A percentile compares a stretch with the other conserved stretches of the same genome.
These are phyloP conservation scores for Venturia nashicola DNA, from an alignment of 2,329 filamentous ascomycete genomes.

Conservation along the genomic window DNA sequence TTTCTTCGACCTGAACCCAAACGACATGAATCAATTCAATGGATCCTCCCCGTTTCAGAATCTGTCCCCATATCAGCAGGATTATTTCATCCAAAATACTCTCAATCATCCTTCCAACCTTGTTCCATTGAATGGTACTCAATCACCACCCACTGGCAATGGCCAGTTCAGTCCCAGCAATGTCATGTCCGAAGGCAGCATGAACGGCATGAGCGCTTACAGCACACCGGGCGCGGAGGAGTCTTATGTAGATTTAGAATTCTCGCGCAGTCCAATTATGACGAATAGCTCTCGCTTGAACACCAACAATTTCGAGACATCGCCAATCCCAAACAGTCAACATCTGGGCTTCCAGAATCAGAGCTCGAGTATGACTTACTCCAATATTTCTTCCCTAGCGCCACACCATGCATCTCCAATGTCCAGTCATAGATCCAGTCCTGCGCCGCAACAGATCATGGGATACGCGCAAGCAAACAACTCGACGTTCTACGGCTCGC, in stretches of 20 bases:
- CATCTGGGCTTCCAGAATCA: not conserved
- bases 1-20: not conserved
- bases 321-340: not conserved
- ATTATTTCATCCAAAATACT: not conserved
- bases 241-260: not conserved
- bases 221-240: slow-evolving; percentile 1
- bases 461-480: not conserved
- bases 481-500: not conserved
- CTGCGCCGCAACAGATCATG: not conserved
- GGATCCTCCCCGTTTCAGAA: not conserved
- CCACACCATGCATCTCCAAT: not conserved
- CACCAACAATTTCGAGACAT: not conserved
- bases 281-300: not conserved
- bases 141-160: slow-evolving; percentile 21
- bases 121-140: slow-evolving; percentile 13
- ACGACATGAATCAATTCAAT: not conserved
- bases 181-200: slow-evolving; percentile 13
- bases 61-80: not conserved
- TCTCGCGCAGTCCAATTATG: not conserved
- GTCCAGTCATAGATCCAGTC: not conserved
- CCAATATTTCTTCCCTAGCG: not conserved
- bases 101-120: not conserved
- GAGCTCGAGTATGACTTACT: not conserved
- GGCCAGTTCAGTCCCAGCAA: slow-evolving; percentile 26
- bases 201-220: slow-evolving; percentile 1